Evolutionary conservation across 169 alveolate species (phyloP), one percentile per base, ranked within the genome.

Genomic region (Amoebophrya sp.): DNA sequence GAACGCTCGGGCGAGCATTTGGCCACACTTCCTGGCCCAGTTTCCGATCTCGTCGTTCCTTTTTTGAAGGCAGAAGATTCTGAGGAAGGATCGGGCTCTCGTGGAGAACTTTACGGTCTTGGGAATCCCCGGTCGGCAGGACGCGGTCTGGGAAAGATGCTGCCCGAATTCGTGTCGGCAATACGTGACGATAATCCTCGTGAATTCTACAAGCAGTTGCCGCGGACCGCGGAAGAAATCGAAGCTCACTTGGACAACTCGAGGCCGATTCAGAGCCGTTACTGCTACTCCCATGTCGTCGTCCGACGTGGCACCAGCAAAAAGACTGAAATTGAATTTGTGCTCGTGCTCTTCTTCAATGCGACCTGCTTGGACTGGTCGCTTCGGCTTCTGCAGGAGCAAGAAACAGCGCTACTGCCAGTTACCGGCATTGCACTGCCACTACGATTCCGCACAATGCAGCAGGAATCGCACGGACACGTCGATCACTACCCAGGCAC

Each of bases 401-500:
- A 26, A 36, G n/a, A 36, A 1, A 26, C 2, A 10, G 83, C 83
- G 33, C 26, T 65, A 10, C 83, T 65, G 36, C 83, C 83, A 1
- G 83, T 65, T 18, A 36, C 38, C 26, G 83, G 83, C 18, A 65
- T 65, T 36, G 83, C 83, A 6, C 18, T 65, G 83, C 83, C 83
- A 0, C 83, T 65, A 0, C 83, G 83, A 0, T 26, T 53, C 23
- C 10, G 10, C n/a, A 53, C 10, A 53, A 23, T 53, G n/a, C 10
- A 53, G 76, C 83, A 12, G 36, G n/a, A 1, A 26, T 6, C 38
- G 83, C 38, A 65, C 83, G n/a, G 33, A 26, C n/a, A n/a, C n/a
- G n/a, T n/a, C n/a, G n/a, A 65, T 65, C n/a, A 26, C 26, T 65
- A 65, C 83, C 83, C 83, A 12, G 83, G 83, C 83, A 65, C 83